A percentile compares a stretch with the other conserved stretches of the same genome.
Conservation (phyloP, 768 basidiomycete species). For the Mycena leptocephala region DNA sequence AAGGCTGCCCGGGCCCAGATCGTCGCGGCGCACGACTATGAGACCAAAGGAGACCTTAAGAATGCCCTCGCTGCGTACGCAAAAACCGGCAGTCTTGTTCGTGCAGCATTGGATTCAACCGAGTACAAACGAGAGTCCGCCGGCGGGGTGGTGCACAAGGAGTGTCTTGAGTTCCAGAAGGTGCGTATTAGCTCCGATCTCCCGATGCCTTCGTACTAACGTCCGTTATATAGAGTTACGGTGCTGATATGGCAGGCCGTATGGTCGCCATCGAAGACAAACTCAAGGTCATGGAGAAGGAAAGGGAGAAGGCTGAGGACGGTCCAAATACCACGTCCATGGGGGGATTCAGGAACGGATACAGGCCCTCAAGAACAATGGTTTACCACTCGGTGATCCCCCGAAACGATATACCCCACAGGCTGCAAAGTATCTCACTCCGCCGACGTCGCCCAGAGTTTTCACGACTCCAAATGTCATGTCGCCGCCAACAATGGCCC, state of each 20-base stretch:
- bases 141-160: constrained; percentile 72
- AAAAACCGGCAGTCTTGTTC: constrained; percentile 72
- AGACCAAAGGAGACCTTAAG: constrained; percentile 73
- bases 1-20: constrained; percentile 74
- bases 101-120: constrained; percentile 71
- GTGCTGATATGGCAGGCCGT: constrained; percentile 56
- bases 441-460: constrained; percentile 60
- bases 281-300: constrained; percentile 60
- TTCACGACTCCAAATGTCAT: constrained; percentile 49
- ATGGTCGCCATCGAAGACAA: constrained; percentile 63
- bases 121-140: constrained; percentile 72
- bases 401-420: constrained; percentile 76
- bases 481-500: constrained; percentile 44
- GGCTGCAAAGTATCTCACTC: constrained; percentile 56
- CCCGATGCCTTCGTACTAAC: constrained; percentile 20
- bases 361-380: constrained; percentile 81
- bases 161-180: constrained; percentile 76
- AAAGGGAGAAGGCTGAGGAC: constrained; percentile 57
- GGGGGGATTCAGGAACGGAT: constrained; percentile 89
- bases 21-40: constrained; percentile 65
- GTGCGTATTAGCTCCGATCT: constrained; percentile 57
- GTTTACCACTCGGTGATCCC: constrained; percentile 66
- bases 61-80: constrained; percentile 74
- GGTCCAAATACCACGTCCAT: constrained; percentile 64
- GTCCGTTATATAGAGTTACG: constrained; percentile 48